Base-by-base conservation (phyloP, 345 rosid species). In the Adansonia digitata region DNA sequence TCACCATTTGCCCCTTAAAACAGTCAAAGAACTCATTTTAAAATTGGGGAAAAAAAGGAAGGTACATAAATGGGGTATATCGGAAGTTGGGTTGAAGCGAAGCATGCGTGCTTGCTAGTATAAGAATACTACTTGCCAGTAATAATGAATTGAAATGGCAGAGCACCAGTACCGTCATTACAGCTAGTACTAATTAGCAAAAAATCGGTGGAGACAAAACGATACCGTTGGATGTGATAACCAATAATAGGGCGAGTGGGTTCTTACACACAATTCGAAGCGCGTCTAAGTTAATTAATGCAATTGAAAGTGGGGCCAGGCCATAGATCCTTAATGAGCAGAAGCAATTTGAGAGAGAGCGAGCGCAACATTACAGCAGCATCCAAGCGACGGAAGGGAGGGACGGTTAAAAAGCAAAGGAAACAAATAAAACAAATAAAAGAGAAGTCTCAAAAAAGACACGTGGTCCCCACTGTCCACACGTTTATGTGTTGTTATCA, bases 391-490 rank as follows among this genome's bases (percentile, higher is more conserved):
- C n/a, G 31, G 63, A 24, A 22, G 1, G 5, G 31, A 12, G 48
- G 13, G 48, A 14, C 48, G 11, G 48, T 43, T 43, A n/a, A n/a
- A n/a, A n/a, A n/a, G n/a, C n/a, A n/a, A n/a, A n/a, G n/a, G n/a
- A n/a, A n/a, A n/a, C n/a, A n/a, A n/a, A n/a, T n/a, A n/a, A n/a
- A n/a, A n/a, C n/a, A n/a, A n/a, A n/a, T 22, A 55, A 22, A 22
- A 52, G 2, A n/a, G 3, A 6, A 5, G 48, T 12, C 48, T 10
- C 13, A 11, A 1, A 40, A 51, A 13, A 11, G 66, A 67, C 73
- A 81, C 48, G 73, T 81, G 78, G 83, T 62, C 78, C 78, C 75
- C 31, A 53, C 45, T 1, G 4, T 7, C 52, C 80, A 55, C 75
- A 73, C 72, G 80, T 76, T 68, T 60, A 43, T 37, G 57, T 65